These are phyloP conservation scores for Eimeria brunetti DNA, from an alignment of 169 alveolate species.

Conservation along the genomic window DNA sequence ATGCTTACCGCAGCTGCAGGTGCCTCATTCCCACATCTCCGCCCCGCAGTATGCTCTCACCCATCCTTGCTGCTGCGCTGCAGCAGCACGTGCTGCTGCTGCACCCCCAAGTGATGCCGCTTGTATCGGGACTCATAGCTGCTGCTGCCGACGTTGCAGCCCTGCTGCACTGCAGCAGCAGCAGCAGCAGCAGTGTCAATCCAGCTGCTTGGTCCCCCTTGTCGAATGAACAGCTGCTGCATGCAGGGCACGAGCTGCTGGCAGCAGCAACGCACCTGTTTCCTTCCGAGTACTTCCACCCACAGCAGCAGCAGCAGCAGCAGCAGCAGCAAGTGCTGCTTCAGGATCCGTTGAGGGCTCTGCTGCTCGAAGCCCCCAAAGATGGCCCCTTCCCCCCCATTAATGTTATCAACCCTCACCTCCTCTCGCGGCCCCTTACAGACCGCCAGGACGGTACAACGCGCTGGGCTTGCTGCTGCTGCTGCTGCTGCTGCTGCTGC, in stretches of 20 bases:
- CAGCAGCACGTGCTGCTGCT: constrained; percentile 66
- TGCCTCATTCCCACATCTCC: constrained; percentile 18
- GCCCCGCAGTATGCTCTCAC: constrained; percentile 25
- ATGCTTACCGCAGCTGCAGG: constrained; percentile 42
- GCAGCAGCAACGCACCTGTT: constrained; percentile 50
- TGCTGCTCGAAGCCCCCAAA: constrained; percentile 54
- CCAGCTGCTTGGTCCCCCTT: constrained; percentile 22
- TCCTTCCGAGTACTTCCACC: constrained; percentile 53
- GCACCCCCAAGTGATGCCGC: constrained; percentile 67
- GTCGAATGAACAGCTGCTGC: constrained; percentile 64
- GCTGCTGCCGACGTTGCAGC: constrained; percentile 66
- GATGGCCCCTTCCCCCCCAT: not conserved
- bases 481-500: constrained; percentile 29
- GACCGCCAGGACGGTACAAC: constrained; percentile 52
- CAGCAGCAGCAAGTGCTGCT: constrained; percentile 19
- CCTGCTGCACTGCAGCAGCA: constrained; percentile 57
- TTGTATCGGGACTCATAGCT: constrained; percentile 5
- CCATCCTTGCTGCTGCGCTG: constrained; percentile 21
- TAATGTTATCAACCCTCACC: not conserved
- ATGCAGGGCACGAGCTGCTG: constrained; percentile 54
- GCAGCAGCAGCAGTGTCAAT: constrained; percentile 15
- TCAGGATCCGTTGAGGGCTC: constrained; percentile 3
- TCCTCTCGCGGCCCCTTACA: constrained; percentile 27
- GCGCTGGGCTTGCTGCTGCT: constrained; percentile 17
- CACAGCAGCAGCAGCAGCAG: constrained; percentile 65